phyloP scores from a whole-genome alignment of 306 rosid species.

The Citrullus mucosospermus region DNA sequence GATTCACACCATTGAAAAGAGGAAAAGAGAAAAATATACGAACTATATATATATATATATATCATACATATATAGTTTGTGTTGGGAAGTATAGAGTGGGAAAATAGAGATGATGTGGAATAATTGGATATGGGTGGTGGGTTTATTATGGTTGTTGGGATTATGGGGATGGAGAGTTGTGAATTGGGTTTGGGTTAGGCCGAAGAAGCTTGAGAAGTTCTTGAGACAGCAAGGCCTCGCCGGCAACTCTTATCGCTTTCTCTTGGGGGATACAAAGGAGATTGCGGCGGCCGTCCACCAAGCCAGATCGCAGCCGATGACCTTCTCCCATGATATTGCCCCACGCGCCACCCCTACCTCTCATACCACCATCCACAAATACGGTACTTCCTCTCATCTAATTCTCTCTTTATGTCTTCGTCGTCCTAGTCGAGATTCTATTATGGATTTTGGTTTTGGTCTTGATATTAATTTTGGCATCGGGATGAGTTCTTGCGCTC shows the following conservation, averaged over 20 bases:
- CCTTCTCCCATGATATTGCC: not conserved
- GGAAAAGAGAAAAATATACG: too few relatives aligned
- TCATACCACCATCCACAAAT: not conserved
- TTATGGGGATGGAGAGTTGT: not conserved
- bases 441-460: too few relatives aligned
- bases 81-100: not conserved
- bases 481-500: too few relatives aligned
- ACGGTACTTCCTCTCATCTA: too few relatives aligned
- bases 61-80: too few relatives aligned
- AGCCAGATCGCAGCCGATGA: not conserved
- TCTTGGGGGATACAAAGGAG: not conserved
- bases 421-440: too few relatives aligned
- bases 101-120: not conserved
- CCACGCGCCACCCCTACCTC: not conserved
- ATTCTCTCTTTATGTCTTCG: too few relatives aligned
- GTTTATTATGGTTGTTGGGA: not conserved
- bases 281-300: not conserved
- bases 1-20: not conserved
- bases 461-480: too few relatives aligned
- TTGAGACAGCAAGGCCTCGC: not conserved
- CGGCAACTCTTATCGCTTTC: not conserved
- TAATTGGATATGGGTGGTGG: not conserved
- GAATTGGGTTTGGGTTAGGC: not conserved
- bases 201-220: not conserved
- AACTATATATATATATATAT: too few relatives aligned